phyloP scores from a whole-genome alignment of 257 asterid species.

The Cynanchum wilfordii region DNA sequence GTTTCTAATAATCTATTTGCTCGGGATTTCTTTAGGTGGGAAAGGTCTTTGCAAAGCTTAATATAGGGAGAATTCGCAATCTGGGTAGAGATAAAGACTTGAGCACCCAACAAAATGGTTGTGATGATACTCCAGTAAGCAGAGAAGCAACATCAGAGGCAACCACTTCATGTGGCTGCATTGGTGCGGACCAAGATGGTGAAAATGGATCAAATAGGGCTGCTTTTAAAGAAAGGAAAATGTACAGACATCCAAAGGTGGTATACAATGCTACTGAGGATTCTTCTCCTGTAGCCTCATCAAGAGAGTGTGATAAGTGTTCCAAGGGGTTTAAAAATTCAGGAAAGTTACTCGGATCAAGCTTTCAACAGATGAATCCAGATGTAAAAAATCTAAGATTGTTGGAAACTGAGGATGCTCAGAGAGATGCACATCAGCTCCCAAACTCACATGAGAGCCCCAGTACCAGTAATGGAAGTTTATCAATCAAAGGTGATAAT shows the following conservation, averaged over 20 bases:
- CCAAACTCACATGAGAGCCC: constrained; percentile 22
- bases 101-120: constrained; percentile 23
- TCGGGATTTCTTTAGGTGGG: constrained; percentile 31
- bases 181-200: constrained; percentile 7
- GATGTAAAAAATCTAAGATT: constrained; percentile 12
- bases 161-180: constrained; percentile 5
- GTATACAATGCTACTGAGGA: constrained; percentile 2
- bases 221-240: constrained; percentile 7
- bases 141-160: constrained; percentile 17
- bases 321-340: constrained; percentile 18
- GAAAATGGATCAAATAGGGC: constrained; percentile 8
- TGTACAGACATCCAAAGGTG: constrained; percentile 4
- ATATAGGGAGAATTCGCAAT: constrained; percentile 28
- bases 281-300: not conserved
- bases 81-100: constrained; percentile 25
- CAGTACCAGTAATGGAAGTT: constrained; percentile 26
- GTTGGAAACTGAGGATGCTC: constrained; percentile 20
- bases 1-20: not conserved
- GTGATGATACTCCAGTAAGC: constrained; percentile 20
- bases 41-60: constrained; percentile 48
- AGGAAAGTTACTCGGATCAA: constrained; percentile 19
- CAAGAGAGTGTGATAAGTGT: constrained; percentile 7
- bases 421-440: constrained; percentile 19
- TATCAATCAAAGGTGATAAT: constrained; percentile 32
- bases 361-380: constrained; percentile 13